A percentile compares a stretch with the other conserved stretches of the same genome.
phyloP scores from a whole-genome alignment of 139 green algal species.

The Closterium sp. region DNA sequence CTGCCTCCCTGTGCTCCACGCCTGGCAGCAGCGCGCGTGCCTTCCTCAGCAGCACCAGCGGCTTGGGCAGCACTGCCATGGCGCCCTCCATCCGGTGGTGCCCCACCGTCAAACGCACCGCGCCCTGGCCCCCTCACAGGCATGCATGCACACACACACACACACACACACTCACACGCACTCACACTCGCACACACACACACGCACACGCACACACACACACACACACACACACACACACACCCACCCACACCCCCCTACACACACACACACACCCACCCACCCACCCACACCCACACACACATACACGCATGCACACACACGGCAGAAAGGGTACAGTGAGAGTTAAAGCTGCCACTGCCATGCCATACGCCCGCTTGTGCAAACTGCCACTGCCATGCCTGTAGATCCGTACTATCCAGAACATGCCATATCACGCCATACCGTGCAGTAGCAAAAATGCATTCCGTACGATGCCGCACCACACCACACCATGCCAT shows the following conservation, averaged over 20 bases:
- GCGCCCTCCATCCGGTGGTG: neutral
- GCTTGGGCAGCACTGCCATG: neutral
- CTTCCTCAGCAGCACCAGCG: neutral
- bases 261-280: no score
- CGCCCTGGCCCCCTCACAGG: neutral
- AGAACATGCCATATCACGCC: neutral
- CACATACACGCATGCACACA: neutral
- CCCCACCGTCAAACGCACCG: neutral
- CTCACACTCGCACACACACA: neutral
- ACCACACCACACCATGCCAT: neutral
- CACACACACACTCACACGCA: neutral
- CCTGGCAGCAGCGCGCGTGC: neutral
- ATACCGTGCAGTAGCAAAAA: no score
- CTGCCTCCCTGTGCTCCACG: neutral
- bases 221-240: slow-evolving; percentile 5
- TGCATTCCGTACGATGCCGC: neutral
- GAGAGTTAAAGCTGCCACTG: neutral
- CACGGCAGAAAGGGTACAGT: neutral
- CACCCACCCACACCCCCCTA: neutral
- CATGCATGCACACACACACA: neutral
- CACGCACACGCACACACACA: neutral
- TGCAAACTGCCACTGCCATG: neutral
- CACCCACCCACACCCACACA: no score
- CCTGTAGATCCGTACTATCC: neutral
- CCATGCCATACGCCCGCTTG: neutral